These are phyloP conservation scores for Maudiozyma serrabonitensis DNA, from an alignment of 805 yeast genomes.

Conservation along the genomic window DNA sequence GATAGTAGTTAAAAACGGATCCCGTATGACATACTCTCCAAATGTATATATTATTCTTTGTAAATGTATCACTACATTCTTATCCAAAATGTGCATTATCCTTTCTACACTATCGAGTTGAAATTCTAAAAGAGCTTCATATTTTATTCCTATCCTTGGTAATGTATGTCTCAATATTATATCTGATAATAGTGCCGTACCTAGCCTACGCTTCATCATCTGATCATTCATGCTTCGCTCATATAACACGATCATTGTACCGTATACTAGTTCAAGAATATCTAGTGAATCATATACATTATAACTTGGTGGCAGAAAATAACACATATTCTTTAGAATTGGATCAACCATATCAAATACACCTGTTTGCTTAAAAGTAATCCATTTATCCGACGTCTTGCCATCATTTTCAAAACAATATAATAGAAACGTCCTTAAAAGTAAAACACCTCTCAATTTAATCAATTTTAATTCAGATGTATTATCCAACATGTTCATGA, in stretches of 20 bases:
- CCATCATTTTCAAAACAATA: conserved; percentile 6
- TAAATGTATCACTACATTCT: conserved; percentile 9
- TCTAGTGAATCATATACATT: conserved; percentile 9
- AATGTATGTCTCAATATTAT: conserved; percentile 18
- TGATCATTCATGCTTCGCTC: conserved; percentile 4
- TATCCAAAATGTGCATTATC: conserved; percentile 2
- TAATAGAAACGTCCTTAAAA: conserved; percentile 14
- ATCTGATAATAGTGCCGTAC: conserved; percentile 14
- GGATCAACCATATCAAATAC: conserved; percentile 21
- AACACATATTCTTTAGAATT: conserved; percentile 17
- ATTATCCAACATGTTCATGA: conserved; percentile 25
- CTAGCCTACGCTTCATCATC: conserved; percentile 6
- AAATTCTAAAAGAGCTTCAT: conserved; percentile 13
- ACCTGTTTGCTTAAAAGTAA: conserved; percentile 20
- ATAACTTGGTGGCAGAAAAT: conserved; percentile 22
- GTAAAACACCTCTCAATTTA: conserved; percentile 18
- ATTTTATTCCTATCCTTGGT: conserved; percentile 18
- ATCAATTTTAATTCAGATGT: conserved; percentile 18
- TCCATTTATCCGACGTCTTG: conserved; percentile 10
- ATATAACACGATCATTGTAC: conserved; percentile 17
- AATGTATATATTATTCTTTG: conserved; percentile 20
- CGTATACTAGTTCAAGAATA: conserved; percentile 15
- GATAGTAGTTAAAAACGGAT: conserved; percentile 20
- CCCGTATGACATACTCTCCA: conserved; percentile 23
- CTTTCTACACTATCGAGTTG: conserved; percentile 4